A percentile compares a stretch with the other conserved stretches of the same genome.
Conservation (phyloP, 2,329 filamentous ascomycete genomes). For the Capronia epimyces region DNA sequence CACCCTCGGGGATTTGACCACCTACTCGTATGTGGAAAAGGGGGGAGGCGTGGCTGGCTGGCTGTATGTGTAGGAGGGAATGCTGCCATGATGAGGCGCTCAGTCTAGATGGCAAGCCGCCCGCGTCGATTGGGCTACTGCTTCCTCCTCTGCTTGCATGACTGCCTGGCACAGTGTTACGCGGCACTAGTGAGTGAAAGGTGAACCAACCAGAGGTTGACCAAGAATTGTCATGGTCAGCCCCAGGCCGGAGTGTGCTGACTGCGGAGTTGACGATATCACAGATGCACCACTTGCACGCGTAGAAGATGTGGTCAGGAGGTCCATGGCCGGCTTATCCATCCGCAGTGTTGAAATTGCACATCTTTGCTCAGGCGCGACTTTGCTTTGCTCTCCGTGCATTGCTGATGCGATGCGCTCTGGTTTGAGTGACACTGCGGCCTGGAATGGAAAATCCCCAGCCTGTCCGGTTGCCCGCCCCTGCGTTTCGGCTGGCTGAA, state of each 20-base stretch:
- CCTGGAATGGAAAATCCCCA: background rate
- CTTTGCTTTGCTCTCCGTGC: background rate
- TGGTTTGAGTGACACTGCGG: background rate
- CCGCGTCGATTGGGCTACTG: background rate
- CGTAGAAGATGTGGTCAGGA: background rate
- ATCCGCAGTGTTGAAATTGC: background rate
- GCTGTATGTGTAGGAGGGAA: background rate
- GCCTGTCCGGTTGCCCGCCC: background rate
- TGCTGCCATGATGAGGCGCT: background rate
- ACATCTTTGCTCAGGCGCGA: background rate
- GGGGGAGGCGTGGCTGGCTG: background rate
- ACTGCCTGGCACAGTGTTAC: constrained; percentile 7
- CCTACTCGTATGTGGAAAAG: too few relatives aligned
- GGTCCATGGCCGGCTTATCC: background rate
- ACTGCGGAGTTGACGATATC: background rate
- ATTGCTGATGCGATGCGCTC: background rate
- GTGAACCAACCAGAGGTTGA: constrained; percentile 19
- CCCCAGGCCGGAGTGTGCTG: background rate
- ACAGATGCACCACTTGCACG: background rate
- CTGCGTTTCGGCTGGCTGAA: background rate
- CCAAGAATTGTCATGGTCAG: constrained; percentile 7
- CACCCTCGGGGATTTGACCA: too few relatives aligned
- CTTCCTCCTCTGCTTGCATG: background rate
- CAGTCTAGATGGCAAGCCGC: background rate
- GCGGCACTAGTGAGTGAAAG: constrained; percentile 3